Percentiles rank a stretch among this genome's conserved stretches.
Evolutionary conservation across 1,139 yeast species (phyloP).

Genomic region (Kodamaea sp.): DNA sequence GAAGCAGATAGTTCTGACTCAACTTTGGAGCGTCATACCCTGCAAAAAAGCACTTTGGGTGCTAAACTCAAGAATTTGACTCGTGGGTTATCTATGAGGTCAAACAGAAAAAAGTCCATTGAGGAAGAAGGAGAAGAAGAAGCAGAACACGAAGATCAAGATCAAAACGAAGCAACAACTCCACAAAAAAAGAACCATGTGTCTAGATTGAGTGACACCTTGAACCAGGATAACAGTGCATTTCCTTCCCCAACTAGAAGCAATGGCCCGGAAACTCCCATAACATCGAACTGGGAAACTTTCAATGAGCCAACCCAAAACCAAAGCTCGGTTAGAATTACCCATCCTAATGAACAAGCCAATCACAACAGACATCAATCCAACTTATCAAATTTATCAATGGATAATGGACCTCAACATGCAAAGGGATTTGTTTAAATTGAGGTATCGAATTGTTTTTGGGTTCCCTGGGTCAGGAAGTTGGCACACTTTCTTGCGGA

Average conservation of each 20-base stretch:
- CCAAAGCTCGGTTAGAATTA: not conserved
- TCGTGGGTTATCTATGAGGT: conserved; percentile 26
- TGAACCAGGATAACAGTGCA: conserved; percentile 19
- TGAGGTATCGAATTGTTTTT: no score
- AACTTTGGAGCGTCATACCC: conserved; percentile 4
- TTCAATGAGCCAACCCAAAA: conserved; percentile 4
- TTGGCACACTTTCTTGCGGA: no score
- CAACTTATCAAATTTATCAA: conserved; percentile 25
- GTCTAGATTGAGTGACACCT: conserved; percentile 39
- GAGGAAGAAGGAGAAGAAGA: conserved; percentile 2
- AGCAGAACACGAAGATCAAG: no score
- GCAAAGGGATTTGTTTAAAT: conserved; percentile 30
- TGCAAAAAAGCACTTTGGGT: conserved; percentile 13
- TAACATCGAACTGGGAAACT: conserved; percentile 13
- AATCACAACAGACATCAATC: conserved; percentile 33
- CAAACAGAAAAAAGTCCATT: conserved; percentile 12
- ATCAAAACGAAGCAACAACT: no score
- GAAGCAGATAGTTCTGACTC: conserved; percentile 8
- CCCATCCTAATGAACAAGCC: no score
- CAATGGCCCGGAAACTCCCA: conserved; percentile 18
- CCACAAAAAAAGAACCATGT: conserved; percentile 17
- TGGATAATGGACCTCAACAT: conserved; percentile 31
- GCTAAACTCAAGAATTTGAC: conserved; percentile 20
- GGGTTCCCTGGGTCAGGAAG: no score
- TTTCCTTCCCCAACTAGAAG: conserved; percentile 15